Conservation (phyloP, 257 asterid genomes). For the Linaria vulgaris region DNA sequence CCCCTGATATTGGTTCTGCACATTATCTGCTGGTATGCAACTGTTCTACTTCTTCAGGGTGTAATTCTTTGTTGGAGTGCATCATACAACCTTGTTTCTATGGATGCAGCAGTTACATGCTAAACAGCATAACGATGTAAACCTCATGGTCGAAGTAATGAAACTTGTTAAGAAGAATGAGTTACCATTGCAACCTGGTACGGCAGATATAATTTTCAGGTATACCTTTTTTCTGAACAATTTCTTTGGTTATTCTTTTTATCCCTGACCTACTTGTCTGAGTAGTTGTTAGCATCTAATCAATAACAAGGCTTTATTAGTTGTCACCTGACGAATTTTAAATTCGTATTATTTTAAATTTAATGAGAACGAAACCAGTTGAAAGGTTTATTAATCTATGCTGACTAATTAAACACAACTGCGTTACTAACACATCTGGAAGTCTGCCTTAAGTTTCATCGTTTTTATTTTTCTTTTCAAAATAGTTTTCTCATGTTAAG, state of each 20-base stretch:
- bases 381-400: background rate
- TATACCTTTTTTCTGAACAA: conserved; percentile 19
- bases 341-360: background rate
- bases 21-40: conserved; percentile 70
- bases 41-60: conserved; percentile 13
- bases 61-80: conserved; percentile 11
- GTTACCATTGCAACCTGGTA: conserved; percentile 79
- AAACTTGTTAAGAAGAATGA: conserved; percentile 60
- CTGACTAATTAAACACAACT: background rate
- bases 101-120: conserved; percentile 81
- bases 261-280: background rate
- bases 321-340: no score
- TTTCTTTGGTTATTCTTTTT: background rate
- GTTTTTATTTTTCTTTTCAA: no score
- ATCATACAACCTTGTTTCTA: conserved; percentile 20
- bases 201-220: conserved; percentile 86
- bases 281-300: background rate
- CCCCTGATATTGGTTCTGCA: conserved; percentile 82
- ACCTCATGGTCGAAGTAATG: conserved; percentile 72
- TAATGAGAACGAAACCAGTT: background rate
- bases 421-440: background rate
- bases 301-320: background rate
- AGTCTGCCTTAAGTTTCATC: conserved; percentile 1
- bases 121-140: conserved; percentile 66
- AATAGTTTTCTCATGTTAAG: no score